phyloP scores from a whole-genome alignment of 306 rosid species.

The Rosa lucieae region DNA sequence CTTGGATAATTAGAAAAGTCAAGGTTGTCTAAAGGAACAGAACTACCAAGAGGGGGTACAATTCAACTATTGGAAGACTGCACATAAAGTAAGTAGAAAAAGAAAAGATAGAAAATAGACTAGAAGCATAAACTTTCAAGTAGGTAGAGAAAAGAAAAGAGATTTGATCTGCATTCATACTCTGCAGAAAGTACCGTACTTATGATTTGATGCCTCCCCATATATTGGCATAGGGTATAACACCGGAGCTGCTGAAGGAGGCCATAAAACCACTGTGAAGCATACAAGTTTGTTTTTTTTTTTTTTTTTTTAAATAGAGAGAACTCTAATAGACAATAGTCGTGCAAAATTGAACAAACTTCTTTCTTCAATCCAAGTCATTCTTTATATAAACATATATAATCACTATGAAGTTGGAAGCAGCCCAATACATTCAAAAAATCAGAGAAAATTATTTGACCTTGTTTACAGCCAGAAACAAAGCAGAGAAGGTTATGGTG shows the following conservation, averaged over 20 bases:
- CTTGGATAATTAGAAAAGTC: slow-evolving; percentile 73
- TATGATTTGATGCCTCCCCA: slow-evolving; percentile 97
- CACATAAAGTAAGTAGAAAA: background rate
- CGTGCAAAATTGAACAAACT: background rate
- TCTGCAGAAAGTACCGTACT: slow-evolving; percentile 44
- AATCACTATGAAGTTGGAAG: too few species aligned
- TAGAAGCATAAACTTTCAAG: slow-evolving; percentile 10
- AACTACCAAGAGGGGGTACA: slow-evolving; percentile 48
- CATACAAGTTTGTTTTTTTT: slow-evolving; percentile 22
- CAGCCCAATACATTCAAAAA: too few species aligned
- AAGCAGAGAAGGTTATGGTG: too few species aligned
- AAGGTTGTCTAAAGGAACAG: slow-evolving; percentile 69
- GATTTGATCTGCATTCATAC: background rate
- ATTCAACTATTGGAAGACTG: slow-evolving; percentile 3
- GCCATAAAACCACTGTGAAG: slow-evolving; percentile 80
- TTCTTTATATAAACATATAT: too few species aligned
- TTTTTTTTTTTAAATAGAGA: background rate
- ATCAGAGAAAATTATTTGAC: too few species aligned
- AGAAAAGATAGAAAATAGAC: background rate
- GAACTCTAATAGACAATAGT: background rate
- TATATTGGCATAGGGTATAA: slow-evolving; percentile 84
- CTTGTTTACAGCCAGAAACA: too few species aligned
- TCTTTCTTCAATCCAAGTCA: too few species aligned
- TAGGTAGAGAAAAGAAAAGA: background rate
- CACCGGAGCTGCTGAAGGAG: slow-evolving; percentile 86